Evolutionary conservation across 176 grass and related monocot species (phyloP).

Genomic region (Tillandsia fasciculata): DNA sequence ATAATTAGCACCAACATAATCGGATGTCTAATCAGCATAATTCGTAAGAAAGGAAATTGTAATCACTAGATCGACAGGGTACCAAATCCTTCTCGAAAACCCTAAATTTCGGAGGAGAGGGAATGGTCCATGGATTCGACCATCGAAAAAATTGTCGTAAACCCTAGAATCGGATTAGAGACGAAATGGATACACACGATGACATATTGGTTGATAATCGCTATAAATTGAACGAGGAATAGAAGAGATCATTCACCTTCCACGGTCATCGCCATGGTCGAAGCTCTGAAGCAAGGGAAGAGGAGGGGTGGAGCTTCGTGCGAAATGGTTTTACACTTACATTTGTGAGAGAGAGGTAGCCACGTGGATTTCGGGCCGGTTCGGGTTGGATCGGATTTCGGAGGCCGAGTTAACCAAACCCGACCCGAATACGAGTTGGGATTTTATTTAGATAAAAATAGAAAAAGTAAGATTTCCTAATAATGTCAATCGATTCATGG

Average conservation of each 20-base stretch:
- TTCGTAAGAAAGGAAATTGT: neutral
- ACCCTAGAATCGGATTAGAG: neutral
- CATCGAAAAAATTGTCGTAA: neutral
- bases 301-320: neutral
- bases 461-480: no score
- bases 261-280: constrained; percentile 65
- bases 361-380: no score
- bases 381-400: no score
- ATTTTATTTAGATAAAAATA: no score
- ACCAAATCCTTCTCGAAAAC: neutral
- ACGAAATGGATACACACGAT: neutral
- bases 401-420: no score
- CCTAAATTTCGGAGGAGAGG: neutral
- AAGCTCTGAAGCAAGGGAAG: neutral
- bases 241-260: constrained; percentile 30
- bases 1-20: no score
- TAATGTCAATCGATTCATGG: no score
- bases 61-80: neutral
- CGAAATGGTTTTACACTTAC: neutral
- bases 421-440: no score
- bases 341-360: neutral
- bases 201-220: neutral
- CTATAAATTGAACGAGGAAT: neutral
- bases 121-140: neutral
- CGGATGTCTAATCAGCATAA: no score